Conservation (phyloP, 345 rosid genomes). For the Trapa incisa region DNA sequence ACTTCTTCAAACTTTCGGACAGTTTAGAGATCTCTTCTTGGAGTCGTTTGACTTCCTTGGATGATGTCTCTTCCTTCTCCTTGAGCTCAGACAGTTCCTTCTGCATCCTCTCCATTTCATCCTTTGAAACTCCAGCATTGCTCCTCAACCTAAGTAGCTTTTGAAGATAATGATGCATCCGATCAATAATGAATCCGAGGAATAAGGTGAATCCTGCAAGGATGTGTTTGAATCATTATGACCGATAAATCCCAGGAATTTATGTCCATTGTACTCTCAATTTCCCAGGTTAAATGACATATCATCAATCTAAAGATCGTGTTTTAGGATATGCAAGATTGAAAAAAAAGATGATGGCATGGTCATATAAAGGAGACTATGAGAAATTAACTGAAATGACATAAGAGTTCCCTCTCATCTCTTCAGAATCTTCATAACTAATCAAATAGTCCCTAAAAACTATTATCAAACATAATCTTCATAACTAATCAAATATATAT, state of each 20-base stretch:
- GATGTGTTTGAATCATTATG: slow-evolving; percentile 13
- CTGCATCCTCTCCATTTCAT: slow-evolving; percentile 46
- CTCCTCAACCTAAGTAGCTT: slow-evolving; percentile 54
- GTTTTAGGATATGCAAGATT: neutral
- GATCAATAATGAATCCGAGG: slow-evolving; percentile 79
- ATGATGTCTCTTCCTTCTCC: slow-evolving; percentile 59
- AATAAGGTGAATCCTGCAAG: slow-evolving; percentile 74
- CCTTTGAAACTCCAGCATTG: slow-evolving; percentile 47
- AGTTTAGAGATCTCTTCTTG: slow-evolving; percentile 33
- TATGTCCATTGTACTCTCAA: neutral
- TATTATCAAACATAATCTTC: neutral
- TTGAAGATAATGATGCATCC: slow-evolving; percentile 66
- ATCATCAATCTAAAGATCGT: neutral
- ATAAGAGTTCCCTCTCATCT: neutral
- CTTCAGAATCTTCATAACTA: neutral
- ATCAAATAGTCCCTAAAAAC: too few relatives aligned
- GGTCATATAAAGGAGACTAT: neutral
- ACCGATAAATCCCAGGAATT: neutral
- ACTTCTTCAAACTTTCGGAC: slow-evolving; percentile 45
- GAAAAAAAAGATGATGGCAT: neutral
- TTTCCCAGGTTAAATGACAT: neutral
- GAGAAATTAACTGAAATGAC: neutral
- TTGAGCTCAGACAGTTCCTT: slow-evolving; percentile 43
- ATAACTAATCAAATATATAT: neutral
- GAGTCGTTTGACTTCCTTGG: slow-evolving; percentile 41